Evolutionary conservation across 2,329 filamentous ascomycete species (phyloP).

Genomic region (Aspergillus fumigatus): DNA sequence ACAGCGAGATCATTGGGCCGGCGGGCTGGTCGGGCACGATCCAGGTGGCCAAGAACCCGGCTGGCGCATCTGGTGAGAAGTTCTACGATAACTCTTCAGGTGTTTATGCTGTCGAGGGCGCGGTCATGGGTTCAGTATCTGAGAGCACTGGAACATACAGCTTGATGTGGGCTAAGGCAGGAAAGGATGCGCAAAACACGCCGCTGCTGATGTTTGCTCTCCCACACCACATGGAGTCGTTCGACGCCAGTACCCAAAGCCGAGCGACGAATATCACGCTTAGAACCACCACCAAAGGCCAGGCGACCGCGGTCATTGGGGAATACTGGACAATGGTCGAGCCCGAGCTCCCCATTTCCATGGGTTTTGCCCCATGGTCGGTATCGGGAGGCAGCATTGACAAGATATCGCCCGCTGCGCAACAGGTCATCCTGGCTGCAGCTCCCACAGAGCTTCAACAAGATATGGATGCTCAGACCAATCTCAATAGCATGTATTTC

Average conservation of each 20-base stretch:
- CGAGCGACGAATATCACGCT: slow-evolving; percentile 55
- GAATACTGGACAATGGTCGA: slow-evolving; percentile 77
- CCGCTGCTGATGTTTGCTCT: slow-evolving; percentile 78
- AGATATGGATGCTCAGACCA: slow-evolving; percentile 66
- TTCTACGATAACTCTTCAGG: slow-evolving; percentile 73
- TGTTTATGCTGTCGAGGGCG: slow-evolving; percentile 63
- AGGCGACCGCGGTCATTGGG: slow-evolving; percentile 66
- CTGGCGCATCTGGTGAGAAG: slow-evolving; percentile 53
- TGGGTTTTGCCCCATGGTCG: slow-evolving; percentile 78
- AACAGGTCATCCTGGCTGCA: slow-evolving; percentile 55
- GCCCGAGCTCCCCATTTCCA: slow-evolving; percentile 61
- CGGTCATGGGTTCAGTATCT: slow-evolving; percentile 56
- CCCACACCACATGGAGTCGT: slow-evolving; percentile 77
- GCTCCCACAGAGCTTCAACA: slow-evolving; percentile 71
- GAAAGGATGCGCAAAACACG: slow-evolving; percentile 51
- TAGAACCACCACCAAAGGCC: slow-evolving; percentile 80
- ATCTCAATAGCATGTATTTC: slow-evolving; percentile 87
- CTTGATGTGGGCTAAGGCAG: slow-evolving; percentile 68
- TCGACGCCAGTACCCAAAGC: slow-evolving; percentile 55
- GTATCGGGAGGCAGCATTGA: slow-evolving; percentile 41
- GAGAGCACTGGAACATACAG: slow-evolving; percentile 65
- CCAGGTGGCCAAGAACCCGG: slow-evolving; percentile 75
- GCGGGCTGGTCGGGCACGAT: slow-evolving; percentile 70
- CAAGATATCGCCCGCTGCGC: slow-evolving; percentile 46
- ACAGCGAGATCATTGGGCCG: slow-evolving; percentile 60